These are phyloP conservation scores for Erucastrum elatum DNA, from an alignment of 345 rosid genomes.

Conservation along the genomic window DNA sequence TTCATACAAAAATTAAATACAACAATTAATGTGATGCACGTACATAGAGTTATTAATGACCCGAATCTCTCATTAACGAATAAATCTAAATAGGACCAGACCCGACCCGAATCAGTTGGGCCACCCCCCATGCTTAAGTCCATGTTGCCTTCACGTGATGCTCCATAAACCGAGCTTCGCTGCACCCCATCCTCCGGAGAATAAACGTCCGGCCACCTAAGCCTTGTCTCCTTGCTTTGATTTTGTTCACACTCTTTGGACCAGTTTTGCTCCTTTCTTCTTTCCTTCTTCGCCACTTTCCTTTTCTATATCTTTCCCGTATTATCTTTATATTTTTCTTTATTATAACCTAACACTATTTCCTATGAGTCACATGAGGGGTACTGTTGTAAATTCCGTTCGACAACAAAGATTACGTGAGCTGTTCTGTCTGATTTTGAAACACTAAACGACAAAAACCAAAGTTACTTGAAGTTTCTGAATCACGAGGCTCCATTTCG, in stretches of 20 bases:
- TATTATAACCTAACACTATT: neutral
- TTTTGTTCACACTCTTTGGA: constrained; percentile 23
- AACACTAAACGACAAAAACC: constrained; percentile 25
- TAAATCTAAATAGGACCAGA: constrained; percentile 30
- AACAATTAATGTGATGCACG: constrained; percentile 19
- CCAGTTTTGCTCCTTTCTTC: constrained; percentile 12
- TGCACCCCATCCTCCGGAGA: constrained; percentile 35
- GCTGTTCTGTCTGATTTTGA: constrained; percentile 27
- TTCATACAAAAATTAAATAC: constrained; percentile 14
- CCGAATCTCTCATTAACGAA: constrained; percentile 23
- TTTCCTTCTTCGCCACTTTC: constrained; percentile 32
- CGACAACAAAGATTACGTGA: constrained; percentile 27
- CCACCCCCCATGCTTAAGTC: neutral
- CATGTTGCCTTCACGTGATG: constrained; percentile 29
- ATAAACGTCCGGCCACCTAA: constrained; percentile 31
- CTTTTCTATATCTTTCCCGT: neutral
- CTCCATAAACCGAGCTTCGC: constrained; percentile 27
- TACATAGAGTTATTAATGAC: constrained; percentile 10
- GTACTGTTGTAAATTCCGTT: neutral
- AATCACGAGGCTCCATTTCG: constrained; percentile 29
- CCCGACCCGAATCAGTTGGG: neutral
- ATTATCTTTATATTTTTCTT: neutral
- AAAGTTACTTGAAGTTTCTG: constrained; percentile 29
- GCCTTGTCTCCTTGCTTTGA: constrained; percentile 27
- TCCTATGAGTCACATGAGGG: neutral